Conservation (phyloP, 495 filamentous ascomycete genomes). For the Aspergillus sclerotiicarbonarius region DNA sequence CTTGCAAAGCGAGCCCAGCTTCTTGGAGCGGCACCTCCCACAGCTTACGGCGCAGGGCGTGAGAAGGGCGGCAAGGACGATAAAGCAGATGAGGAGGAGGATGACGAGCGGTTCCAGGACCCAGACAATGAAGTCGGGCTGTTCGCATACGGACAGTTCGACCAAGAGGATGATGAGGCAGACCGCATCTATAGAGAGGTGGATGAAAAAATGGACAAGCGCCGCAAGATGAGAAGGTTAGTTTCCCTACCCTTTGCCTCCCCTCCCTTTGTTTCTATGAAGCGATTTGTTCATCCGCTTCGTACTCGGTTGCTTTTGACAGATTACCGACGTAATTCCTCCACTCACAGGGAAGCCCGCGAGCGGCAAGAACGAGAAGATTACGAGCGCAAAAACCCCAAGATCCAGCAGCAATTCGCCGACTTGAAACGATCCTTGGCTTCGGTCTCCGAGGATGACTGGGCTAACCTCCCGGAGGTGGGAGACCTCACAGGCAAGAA, state of each 20-base stretch:
- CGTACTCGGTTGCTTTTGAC: constrained; percentile 59
- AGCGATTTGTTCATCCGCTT: constrained; percentile 69
- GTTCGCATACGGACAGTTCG: constrained; percentile 90
- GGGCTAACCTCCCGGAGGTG: constrained; percentile 92
- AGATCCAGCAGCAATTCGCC: constrained; percentile 98
- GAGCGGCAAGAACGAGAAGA: constrained; percentile 88
- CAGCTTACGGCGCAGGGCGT: constrained; percentile 72
- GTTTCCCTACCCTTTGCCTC: constrained; percentile 39
- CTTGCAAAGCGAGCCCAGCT: constrained; percentile 86
- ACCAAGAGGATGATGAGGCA: constrained; percentile 95
- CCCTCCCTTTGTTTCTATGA: constrained; percentile 24
- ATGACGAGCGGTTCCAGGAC: constrained; percentile 87
- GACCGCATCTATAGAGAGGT: constrained; percentile 93
- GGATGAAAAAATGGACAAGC: constrained; percentile 92
- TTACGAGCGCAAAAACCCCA: constrained; percentile 94
- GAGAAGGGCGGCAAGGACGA: constrained; percentile 62
- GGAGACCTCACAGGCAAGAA: constrained; percentile 96
- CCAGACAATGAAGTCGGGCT: constrained; percentile 96
- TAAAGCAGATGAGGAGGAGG: constrained; percentile 71
- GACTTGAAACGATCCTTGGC: constrained; percentile 89
- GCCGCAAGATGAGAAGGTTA: constrained; percentile 87
- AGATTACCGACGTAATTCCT: constrained; percentile 79
- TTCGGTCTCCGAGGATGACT: constrained; percentile 90
- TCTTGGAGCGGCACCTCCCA: constrained; percentile 76
- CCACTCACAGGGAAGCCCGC: constrained; percentile 85